Conservation (phyloP, 441 rosid species). For the Kokia cookei region DNA sequence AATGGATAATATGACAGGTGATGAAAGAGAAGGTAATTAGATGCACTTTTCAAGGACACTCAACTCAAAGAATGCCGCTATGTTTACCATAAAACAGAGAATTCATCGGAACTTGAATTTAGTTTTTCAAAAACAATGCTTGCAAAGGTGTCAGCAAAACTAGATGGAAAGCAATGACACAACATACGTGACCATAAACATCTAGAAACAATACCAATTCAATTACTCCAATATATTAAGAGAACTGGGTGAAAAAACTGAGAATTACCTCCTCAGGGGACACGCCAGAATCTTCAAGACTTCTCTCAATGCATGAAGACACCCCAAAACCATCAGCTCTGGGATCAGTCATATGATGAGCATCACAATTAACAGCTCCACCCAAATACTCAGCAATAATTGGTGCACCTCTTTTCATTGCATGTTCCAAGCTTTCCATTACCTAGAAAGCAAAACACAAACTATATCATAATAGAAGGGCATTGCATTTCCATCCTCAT, state of each 20-base stretch:
- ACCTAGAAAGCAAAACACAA: constrained; percentile 37
- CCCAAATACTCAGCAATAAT: constrained; percentile 94
- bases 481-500: background rate
- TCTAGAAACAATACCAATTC: background rate
- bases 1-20: background rate
- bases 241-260: background rate
- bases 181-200: background rate
- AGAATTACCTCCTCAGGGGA: constrained; percentile 34
- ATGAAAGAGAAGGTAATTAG: background rate
- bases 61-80: background rate
- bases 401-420: constrained; percentile 88
- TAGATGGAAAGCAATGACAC: background rate
- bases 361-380: constrained; percentile 97
- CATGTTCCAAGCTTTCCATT: constrained; percentile 98
- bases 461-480: background rate
- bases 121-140: background rate
- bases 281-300: background rate
- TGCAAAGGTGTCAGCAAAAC: background rate
- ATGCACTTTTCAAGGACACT: background rate
- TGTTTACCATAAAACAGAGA: background rate
- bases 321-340: constrained; percentile 99
- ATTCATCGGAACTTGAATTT: background rate
- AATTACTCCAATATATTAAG: background rate
- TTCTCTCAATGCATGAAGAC: constrained; percentile 48
- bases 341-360: constrained; percentile 99